Conservation (phyloP, 257 asterid species). For the Voacanga thouarsii region DNA sequence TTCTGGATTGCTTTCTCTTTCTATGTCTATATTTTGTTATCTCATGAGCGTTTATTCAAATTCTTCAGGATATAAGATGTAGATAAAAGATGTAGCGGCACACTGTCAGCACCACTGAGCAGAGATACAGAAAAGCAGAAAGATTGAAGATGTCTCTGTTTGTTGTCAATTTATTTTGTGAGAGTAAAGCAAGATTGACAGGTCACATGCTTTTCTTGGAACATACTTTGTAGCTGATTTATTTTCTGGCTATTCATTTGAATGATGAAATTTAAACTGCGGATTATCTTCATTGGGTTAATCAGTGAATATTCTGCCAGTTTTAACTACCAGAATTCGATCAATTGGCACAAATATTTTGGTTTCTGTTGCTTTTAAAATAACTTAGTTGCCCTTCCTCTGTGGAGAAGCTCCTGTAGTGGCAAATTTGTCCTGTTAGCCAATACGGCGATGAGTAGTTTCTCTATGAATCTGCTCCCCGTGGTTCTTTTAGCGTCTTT, state of each 20-base stretch:
- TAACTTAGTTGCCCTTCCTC: neutral
- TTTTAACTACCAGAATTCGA: neutral
- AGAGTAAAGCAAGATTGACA: neutral
- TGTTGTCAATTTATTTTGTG: neutral
- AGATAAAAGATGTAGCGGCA: conserved; percentile 6
- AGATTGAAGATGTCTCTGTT: neutral
- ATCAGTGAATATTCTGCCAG: neutral
- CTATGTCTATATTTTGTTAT: neutral
- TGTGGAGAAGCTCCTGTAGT: neutral
- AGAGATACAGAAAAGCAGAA: neutral
- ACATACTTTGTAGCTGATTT: too few species aligned
- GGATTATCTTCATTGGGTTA: neutral
- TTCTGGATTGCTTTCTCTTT: neutral
- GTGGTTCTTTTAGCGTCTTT: neutral
- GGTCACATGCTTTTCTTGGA: neutral
- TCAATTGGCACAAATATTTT: neutral
- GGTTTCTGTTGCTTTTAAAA: neutral
- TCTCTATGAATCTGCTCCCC: neutral
- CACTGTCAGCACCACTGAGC: neutral
- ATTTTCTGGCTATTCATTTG: neutral
- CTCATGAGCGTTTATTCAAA: neutral
- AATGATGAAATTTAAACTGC: neutral
- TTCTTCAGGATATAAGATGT: conserved; percentile 10
- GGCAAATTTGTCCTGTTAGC: neutral
- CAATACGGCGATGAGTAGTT: neutral